Base-by-base conservation (phyloP, 768 basidiomycete species). In the Xerocomellus dryophilus region DNA sequence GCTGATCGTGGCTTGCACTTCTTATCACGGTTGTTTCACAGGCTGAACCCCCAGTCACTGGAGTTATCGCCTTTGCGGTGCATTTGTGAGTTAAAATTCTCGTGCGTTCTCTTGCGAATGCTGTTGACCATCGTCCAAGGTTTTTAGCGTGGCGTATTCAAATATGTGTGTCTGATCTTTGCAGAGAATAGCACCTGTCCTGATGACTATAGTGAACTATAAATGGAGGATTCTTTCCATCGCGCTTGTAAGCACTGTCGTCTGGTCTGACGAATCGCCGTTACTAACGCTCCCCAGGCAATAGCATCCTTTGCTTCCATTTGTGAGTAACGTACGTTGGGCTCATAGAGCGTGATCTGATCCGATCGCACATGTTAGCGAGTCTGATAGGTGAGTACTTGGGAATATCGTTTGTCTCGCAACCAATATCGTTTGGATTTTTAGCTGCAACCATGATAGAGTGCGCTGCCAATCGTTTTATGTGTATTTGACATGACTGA, bases 111-210 rank as follows among this genome's bases (percentile, higher is more conserved):
- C 31, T 12, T 27, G 8, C 17, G 14, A 29, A 29, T 7, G 3
- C 10, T 35, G 9, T 15, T 43, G 47, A 54, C 20, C 17, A 23
- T 12, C 6, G 14, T 39, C 12, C 4, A 31, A 54, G 53, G n/a
- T 54, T 49, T 43, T 29, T 54, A 31, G 21, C 35, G 3, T 43
- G 53, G 53, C 47, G 42, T 10, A 27, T 53, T 15, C 46, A 54
- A 38, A 48, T 25, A 49, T 43, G 47, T 50, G 32, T 17, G 40
- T 39, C 17, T 21, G 11, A 15, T 29, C 1, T 12, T 29, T 27
- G 21, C 27, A 29, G n/a, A 31, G 12, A 6, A 40, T 3, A 20
- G 5, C 10, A 15, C n/a, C 7, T 10, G 10, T 31, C 12, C 27
- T 38, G 36, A 43, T 25, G 11, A 14, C 12, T 25, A 12, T 29